These are phyloP conservation scores for Torulaspora indica DNA, from an alignment of 805 yeast species.

Conservation along the genomic window DNA sequence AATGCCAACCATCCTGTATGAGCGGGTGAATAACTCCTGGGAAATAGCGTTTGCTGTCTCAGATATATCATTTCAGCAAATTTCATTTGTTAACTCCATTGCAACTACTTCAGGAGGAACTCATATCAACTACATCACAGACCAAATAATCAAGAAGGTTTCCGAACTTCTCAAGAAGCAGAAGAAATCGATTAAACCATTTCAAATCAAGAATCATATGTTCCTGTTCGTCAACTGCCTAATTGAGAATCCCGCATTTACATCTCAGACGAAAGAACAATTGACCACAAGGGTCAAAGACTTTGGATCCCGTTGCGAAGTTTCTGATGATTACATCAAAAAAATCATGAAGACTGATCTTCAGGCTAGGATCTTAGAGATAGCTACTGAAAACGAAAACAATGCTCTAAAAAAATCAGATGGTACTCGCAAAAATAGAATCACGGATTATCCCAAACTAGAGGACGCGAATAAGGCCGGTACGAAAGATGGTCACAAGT, in stretches of 20 bases:
- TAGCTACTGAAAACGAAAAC: slow-evolving; percentile 85
- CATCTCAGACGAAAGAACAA: slow-evolving; percentile 96
- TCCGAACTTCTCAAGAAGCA: slow-evolving; percentile 69
- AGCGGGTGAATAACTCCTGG: slow-evolving; percentile 83
- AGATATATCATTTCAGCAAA: slow-evolving; percentile 85
- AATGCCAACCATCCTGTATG: slow-evolving; percentile 67
- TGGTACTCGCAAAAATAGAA: slow-evolving; percentile 76
- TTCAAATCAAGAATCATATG: slow-evolving; percentile 85
- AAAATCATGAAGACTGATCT: slow-evolving; percentile 70
- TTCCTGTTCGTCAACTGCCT: slow-evolving; percentile 87
- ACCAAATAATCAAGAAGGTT: slow-evolving; percentile 75
- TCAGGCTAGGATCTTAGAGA: slow-evolving; percentile 62
- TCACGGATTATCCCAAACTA: slow-evolving; percentile 82
- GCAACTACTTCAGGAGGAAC: slow-evolving; percentile 98
- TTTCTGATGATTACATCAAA: slow-evolving; percentile 71
- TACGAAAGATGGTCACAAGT: slow-evolving; percentile 82
- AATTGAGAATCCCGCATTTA: slow-evolving; percentile 94
- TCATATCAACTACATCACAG: slow-evolving; percentile 81
- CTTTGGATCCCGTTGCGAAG: slow-evolving; percentile 80
- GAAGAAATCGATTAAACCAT: slow-evolving; percentile 73
- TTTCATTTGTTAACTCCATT: slow-evolving; percentile 93
- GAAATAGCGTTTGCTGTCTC: slow-evolving; percentile 93
- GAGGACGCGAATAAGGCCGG: slow-evolving; percentile 98
- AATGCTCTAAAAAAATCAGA: slow-evolving; percentile 83
- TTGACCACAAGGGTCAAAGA: slow-evolving; percentile 82